Base-by-base conservation (phyloP, 1,284 basidiomycete species). In the Spongispora temasekensis region DNA sequence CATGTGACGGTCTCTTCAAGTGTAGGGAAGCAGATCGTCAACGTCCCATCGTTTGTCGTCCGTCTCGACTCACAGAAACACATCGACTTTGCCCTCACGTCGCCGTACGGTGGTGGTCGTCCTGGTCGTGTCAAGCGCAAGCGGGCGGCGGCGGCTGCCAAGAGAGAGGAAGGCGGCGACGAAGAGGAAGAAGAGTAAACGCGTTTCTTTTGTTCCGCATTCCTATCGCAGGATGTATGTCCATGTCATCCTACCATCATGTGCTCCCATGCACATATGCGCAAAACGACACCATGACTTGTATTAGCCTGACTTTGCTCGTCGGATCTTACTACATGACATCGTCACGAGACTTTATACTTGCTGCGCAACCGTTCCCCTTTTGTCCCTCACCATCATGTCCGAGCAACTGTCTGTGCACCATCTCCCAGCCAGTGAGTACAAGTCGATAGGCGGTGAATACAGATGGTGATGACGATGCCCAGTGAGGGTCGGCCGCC, bases 1-100 rank as follows among this genome's bases (percentile, higher is more conserved):
- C 32, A 58, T 55, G 17, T 53, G 46, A 56, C n/a, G n/a, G n/a
- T 31, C 42, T 55, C 1, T 55, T 9, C 4, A 65, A 91, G 95
- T 69, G 97, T 99, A 77, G 97, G 97, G 79, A 98, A 97, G 83
- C 97, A 99, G 82, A 95, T 98, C 70, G 97, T 99, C 83, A 97
- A 98, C 83, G 94, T 98, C 58, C 97, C 97, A 46, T 98, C 96
- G 19, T 99, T 99, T 78, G 94, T 98, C 74, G 97, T 99, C 72
- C 95, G 94, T 80, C 90, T 96, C 74, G 94, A 95, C 84, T 94
- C 93, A 64, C 94, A 96, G 87, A 96, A 95, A 72, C 97, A 99
- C 88, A 97, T 99, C 77, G 97, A 99, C 87, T 98, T 98, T 77
- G 93, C 97, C 50, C 90, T 97, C 74, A 98, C 93, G 66, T 97